These are phyloP conservation scores for Panaeolus papilionaceus DNA, from an alignment of 768 basidiomycete genomes.

Conservation along the genomic window DNA sequence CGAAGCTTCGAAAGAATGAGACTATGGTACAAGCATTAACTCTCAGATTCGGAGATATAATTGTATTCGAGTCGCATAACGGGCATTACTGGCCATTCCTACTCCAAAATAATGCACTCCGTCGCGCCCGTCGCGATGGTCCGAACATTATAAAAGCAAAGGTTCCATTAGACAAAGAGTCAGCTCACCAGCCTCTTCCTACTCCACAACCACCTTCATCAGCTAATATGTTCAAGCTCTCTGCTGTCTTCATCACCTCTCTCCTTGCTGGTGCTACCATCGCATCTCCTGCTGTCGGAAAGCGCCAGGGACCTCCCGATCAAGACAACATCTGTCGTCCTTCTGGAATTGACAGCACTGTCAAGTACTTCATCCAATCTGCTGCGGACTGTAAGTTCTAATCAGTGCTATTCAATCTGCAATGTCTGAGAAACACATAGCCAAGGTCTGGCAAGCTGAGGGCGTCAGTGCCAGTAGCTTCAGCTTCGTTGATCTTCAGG, in stretches of 20 bases:
- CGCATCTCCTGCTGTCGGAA: neutral
- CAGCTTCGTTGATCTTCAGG: neutral
- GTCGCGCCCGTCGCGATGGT: neutral
- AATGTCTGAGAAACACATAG: neutral
- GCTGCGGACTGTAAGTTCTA: neutral
- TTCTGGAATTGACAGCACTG: neutral
- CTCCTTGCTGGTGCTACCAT: neutral
- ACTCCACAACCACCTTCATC: neutral
- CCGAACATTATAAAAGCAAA: neutral
- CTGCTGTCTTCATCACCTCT: neutral
- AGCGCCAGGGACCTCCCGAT: conserved; percentile 6
- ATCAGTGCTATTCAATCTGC: neutral
- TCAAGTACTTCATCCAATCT: conserved; percentile 10
- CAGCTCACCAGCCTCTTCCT: neutral
- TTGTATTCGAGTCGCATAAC: neutral
- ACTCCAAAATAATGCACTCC: neutral
- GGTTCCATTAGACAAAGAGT: neutral
- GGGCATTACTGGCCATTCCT: neutral
- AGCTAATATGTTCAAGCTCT: neutral
- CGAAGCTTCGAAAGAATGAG: neutral
- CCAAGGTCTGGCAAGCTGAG: neutral
- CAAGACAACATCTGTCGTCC: neutral
- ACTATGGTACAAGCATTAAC: neutral
- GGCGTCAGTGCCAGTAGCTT: neutral
- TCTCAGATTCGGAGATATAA: neutral